Evolutionary conservation across 108 stramenopile species (phyloP), one percentile per base, ranked within the genome.

Genomic region (Cyclotella sp.): DNA sequence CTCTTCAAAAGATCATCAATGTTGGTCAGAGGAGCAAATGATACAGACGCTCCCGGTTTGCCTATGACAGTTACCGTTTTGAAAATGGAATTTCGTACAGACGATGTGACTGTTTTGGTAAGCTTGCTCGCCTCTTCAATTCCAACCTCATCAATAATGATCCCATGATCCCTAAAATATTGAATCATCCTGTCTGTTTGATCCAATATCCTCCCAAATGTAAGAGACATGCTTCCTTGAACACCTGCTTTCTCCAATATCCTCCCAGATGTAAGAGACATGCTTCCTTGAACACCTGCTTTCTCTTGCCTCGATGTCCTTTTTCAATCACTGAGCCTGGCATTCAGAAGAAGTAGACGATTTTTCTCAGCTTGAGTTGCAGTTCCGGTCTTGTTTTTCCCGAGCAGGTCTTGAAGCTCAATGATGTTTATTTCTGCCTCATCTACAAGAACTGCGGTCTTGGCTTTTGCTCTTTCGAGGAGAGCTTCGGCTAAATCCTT

Each of bases 31-130:
- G 49, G 70, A 16, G 73, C 60, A 63, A 68, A 74, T 28, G 79
- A 47, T 28, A 75, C 67, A 40, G 79, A 69, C 65, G 49, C 39
- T 4, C 71, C 49, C 9, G 75, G 27, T 59, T 62, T 70, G 10
- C 73, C 73, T 26, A 49, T 49, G 18, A 22, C 57, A 68, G 76
- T 83, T 43, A 74, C 45, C 9, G 72, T 73, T 51, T 83, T 78
- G 71, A 68, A 74, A 44, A 83, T 82, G 0, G 81, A 82, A 19
- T 66, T 72, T 43, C 81, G 69, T 16, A 77, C 69, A 30, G 66
- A 61, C 24, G 71, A 39, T 27, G 72, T 78, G 22, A 76, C 82
- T 65, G 77, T 64, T 45, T 66, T 64, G 51, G 77, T 75, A 29
- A 83, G 45, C 51, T 78, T 78, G 21, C 65, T 65, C 9, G 55